These are phyloP conservation scores for Trichophyton benhamiae DNA, from an alignment of 2,329 filamentous ascomycete species.

Conservation along the genomic window DNA sequence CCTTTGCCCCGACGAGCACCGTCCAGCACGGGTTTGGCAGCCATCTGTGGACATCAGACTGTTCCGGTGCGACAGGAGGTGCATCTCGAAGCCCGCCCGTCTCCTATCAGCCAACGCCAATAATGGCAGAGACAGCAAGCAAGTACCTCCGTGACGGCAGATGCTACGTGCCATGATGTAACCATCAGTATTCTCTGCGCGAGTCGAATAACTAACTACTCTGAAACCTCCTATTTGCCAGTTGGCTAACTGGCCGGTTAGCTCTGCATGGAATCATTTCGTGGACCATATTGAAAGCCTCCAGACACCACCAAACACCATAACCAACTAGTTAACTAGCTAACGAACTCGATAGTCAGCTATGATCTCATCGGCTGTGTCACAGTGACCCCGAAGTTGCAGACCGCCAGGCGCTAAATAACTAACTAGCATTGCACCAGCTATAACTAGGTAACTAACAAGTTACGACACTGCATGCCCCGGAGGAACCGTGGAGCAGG, in stretches of 20 bases:
- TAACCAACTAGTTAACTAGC: no score
- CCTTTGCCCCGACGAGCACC: background rate
- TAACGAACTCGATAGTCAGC: no score
- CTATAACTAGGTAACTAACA: background rate
- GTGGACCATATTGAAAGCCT: background rate
- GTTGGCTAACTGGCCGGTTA: background rate
- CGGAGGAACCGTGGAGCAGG: background rate
- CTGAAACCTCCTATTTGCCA: background rate
- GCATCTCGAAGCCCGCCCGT: background rate
- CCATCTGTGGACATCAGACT: background rate
- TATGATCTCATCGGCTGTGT: background rate
- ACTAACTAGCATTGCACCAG: background rate
- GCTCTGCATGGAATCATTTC: background rate
- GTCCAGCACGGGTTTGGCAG: background rate
- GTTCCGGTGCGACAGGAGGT: background rate
- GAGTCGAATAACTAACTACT: no score
- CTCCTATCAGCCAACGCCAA: background rate
- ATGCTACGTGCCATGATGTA: background rate
- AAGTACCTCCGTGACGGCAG: background rate
- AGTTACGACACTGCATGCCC: background rate
- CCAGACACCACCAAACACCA: background rate
- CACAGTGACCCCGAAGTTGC: background rate
- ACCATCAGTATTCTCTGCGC: background rate
- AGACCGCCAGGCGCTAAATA: background rate
- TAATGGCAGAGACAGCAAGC: background rate